Conservation (phyloP, 441 rosid genomes). For the Euphorbia celastroides region DNA sequence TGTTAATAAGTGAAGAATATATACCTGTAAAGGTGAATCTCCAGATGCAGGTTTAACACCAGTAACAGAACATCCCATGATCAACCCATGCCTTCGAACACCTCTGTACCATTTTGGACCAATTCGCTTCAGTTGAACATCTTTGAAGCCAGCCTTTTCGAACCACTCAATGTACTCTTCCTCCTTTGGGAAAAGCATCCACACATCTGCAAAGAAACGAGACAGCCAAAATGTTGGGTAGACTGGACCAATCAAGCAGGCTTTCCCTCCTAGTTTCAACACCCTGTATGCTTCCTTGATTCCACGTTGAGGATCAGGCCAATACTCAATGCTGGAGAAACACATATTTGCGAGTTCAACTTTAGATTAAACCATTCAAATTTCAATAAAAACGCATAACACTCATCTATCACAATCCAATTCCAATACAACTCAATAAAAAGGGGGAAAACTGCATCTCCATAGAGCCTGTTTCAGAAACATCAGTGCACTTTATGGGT, state of each 20-base stretch:
- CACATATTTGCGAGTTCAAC: slow-evolving; percentile 12
- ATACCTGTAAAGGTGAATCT: slow-evolving; percentile 94
- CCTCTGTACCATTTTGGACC: slow-evolving; percentile 99
- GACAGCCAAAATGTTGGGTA: slow-evolving; percentile 94
- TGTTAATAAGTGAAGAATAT: slow-evolving; percentile 7
- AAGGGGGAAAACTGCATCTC: too few relatives aligned
- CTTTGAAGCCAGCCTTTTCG: slow-evolving; percentile 77
- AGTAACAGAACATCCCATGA: slow-evolving; percentile 97
- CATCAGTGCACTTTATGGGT: background rate
- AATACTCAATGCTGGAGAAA: slow-evolving; percentile 77
- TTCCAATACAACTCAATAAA: background rate
- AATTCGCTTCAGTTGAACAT: slow-evolving; percentile 84
- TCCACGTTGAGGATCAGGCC: slow-evolving; percentile 98
- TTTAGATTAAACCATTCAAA: slow-evolving; percentile 8
- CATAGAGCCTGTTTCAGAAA: background rate
- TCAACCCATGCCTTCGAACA: slow-evolving; percentile 88
- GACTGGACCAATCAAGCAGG: slow-evolving; percentile 91
- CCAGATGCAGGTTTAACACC: slow-evolving; percentile 90
- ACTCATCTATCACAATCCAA: background rate
- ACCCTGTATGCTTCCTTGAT: slow-evolving; percentile 94
- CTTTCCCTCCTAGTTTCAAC: slow-evolving; percentile 88
- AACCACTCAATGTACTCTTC: slow-evolving; percentile 99
- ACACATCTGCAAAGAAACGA: slow-evolving; percentile 90
- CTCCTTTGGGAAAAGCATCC: slow-evolving; percentile 99
- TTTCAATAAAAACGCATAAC: background rate